Evolutionary conservation across 352 stramenopile species (phyloP), one percentile per base, ranked within the genome.

Genomic region (Globisporangium okanoganense): DNA sequence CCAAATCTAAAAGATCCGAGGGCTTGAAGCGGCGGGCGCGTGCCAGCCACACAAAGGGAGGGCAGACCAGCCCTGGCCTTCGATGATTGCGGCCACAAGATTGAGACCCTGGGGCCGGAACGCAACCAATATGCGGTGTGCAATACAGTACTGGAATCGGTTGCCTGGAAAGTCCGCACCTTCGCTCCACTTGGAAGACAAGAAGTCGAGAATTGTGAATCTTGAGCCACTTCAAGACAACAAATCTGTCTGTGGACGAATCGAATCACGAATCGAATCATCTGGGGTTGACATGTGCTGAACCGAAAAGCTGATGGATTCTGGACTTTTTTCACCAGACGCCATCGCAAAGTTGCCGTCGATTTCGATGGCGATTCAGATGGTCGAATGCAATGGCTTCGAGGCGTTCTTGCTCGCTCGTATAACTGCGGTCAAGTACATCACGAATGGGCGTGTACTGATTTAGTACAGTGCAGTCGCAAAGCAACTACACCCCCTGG

Each of bases 311-410:
- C 47, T 64, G 58, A 64, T 56, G n/a, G 35, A 31, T 58, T 64
- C 58, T 58, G 58, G 58, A 64, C 58, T 64, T 50, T 63, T 57
- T 56, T 61, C 43, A 36, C 22, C 22, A 50, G n/a, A 44, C 43
- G 29, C 13, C 6, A n/a, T 1, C 8, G 33, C n/a, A n/a, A n/a
- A n/a, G n/a, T n/a, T n/a, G n/a, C 49, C 27, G 29, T 29, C 6
- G n/a, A n/a, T n/a, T n/a, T n/a, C 13, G n/a, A 16, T 53, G 6
- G 5, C 9, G 12, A n/a, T 59, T 54, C 44, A 61, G 43, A 6
- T 61, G 56, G 56, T 61, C 56, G 56, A 31, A 55, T 22, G 31
- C 41, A 3, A 29, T 22, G 40, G 18, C 9, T 13, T 13, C 5
- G 4, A 2, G 9, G 14, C 41, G 14, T 14, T 33, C 31, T 38